phyloP scores from a whole-genome alignment of 2,329 filamentous ascomycete genomes.

The Boeremia lycopersici region DNA sequence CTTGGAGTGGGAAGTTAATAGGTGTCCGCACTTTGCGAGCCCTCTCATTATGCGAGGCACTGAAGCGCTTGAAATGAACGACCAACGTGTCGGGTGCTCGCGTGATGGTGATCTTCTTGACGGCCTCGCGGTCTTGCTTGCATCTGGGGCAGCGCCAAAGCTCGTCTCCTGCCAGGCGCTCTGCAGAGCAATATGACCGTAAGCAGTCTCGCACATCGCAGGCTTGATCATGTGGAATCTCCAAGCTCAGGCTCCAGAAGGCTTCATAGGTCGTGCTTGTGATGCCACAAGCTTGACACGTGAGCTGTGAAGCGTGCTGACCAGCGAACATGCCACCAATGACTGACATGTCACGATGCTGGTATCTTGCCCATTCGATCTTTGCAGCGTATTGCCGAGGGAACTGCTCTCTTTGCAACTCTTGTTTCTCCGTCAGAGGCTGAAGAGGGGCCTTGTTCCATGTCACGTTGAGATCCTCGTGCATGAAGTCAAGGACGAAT shows the following conservation, averaged over 20 bases:
- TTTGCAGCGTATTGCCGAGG: slow-evolving; percentile 69
- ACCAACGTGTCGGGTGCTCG: slow-evolving; percentile 81
- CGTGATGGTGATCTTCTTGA: slow-evolving; percentile 74
- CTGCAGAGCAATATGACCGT: slow-evolving; percentile 70
- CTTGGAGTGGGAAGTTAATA: slow-evolving; percentile 77
- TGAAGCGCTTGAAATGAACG: slow-evolving; percentile 75
- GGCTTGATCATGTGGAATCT: slow-evolving; percentile 67
- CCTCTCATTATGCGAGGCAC: slow-evolving; percentile 60
- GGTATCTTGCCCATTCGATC: slow-evolving; percentile 76
- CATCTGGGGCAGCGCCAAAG: slow-evolving; percentile 77
- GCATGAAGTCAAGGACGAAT: slow-evolving; percentile 79
- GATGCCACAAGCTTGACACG: slow-evolving; percentile 65
- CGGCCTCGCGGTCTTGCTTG: slow-evolving; percentile 68
- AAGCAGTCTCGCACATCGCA: slow-evolving; percentile 72
- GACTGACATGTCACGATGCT: slow-evolving; percentile 72
- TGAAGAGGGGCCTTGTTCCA: slow-evolving; percentile 65
- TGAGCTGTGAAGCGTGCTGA: slow-evolving; percentile 66
- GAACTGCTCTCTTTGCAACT: slow-evolving; percentile 65
- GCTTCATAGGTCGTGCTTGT: slow-evolving; percentile 72
- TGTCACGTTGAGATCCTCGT: slow-evolving; percentile 81
- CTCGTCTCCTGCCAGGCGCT: slow-evolving; percentile 70
- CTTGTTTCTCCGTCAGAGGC: slow-evolving; percentile 64
- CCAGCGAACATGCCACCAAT: slow-evolving; percentile 81
- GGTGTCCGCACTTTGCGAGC: slow-evolving; percentile 72
- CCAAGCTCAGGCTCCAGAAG: slow-evolving; percentile 73